phyloP scores from a whole-genome alignment of 306 rosid species.

The Betula pendula region DNA sequence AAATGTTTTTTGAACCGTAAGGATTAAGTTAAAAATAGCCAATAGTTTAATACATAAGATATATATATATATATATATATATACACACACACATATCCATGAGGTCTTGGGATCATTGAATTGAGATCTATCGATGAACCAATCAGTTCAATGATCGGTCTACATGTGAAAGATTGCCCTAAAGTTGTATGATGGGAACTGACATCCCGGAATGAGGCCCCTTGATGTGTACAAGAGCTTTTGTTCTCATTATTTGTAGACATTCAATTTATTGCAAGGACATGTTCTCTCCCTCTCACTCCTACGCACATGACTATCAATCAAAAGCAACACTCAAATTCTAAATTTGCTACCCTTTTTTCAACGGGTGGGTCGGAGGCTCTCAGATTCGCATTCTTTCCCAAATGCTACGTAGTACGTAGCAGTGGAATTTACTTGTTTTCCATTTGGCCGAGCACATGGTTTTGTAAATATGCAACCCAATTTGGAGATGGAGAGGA shows the following conservation, averaged over 20 bases:
- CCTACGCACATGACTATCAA: constrained; percentile 11
- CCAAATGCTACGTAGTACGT: neutral
- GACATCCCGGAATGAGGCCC: constrained; percentile 33
- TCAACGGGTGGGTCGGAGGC: no score
- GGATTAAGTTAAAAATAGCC: no score
- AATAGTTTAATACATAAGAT: no score
- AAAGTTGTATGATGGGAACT: constrained; percentile 33
- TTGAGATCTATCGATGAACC: constrained; percentile 4
- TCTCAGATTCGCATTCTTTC: neutral
- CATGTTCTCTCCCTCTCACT: constrained; percentile 27
- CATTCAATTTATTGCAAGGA: constrained; percentile 31
- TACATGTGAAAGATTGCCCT: constrained; percentile 30
- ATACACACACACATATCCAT: no score
- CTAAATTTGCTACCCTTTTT: neutral
- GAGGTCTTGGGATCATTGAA: constrained; percentile 6
- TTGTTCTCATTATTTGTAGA: constrained; percentile 25
- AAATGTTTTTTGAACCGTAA: no score
- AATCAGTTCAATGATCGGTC: constrained; percentile 35
- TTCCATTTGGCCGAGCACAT: neutral
- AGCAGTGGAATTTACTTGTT: neutral
- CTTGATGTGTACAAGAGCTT: constrained; percentile 22
- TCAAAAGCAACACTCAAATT: neutral
- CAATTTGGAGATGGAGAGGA: neutral
- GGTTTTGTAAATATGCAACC: neutral
- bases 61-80: no score